A percentile compares a stretch with the other conserved stretches of the same genome.
Conservation (phyloP, 164 flowering plant species). For the Chimonanthus salicifolius region DNA sequence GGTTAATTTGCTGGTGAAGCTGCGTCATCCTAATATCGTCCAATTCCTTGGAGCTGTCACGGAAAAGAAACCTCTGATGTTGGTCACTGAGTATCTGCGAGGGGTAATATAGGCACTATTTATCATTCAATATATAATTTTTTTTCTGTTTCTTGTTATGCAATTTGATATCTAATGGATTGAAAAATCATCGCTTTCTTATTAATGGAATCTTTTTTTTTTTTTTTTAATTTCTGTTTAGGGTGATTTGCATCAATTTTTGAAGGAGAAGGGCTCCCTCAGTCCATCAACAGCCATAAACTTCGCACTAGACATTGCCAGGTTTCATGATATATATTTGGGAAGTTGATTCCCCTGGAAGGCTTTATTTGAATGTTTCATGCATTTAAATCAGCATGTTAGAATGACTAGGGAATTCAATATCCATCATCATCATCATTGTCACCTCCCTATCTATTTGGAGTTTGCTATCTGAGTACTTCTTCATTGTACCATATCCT, state of each 20-base stretch:
- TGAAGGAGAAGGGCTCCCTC: conserved; percentile 89
- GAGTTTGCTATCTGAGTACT: no score
- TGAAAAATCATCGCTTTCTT: not conserved
- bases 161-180: not conserved
- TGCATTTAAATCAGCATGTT: not conserved
- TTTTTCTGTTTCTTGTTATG: not conserved
- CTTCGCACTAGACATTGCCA: conserved; percentile 96
- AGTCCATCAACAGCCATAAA: conserved; percentile 75
- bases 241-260: conserved; percentile 98
- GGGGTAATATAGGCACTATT: conserved; percentile 50
- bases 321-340: conserved; percentile 28
- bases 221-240: conserved; percentile 13
- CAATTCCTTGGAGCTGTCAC: conserved; percentile 99
- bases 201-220: not conserved
- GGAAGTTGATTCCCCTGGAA: not conserved
- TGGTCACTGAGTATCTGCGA: conserved; percentile 87
- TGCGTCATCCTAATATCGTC: conserved; percentile 96
- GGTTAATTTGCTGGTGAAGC: conserved; percentile 95
- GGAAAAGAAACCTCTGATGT: conserved; percentile 93
- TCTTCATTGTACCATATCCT: no score
- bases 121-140: conserved; percentile 4
- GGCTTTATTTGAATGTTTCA: not conserved
- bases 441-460: no score
- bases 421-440: not conserved
- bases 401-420: not conserved